Evolutionary conservation across 352 stramenopile species (phyloP).

Genomic region (Phytophthora idaei): DNA sequence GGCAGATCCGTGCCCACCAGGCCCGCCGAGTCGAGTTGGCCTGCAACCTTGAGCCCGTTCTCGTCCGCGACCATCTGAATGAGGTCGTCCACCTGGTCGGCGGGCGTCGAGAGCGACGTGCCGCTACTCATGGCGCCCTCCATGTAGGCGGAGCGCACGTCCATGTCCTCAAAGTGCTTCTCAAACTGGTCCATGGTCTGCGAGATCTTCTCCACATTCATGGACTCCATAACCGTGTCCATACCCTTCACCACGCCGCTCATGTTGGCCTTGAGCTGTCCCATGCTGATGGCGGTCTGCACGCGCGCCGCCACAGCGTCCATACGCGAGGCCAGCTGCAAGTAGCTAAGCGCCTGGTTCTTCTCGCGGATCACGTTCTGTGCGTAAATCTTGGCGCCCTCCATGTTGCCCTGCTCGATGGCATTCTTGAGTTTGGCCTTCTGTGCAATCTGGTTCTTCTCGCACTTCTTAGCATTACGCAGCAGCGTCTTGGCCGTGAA

Average conservation of each 20-base stretch:
- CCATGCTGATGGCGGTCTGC: conserved; percentile 97
- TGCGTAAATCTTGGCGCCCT: conserved; percentile 98
- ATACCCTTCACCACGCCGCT: conserved; percentile 96
- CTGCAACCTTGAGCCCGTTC: conserved; percentile 95
- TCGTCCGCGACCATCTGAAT: conserved; percentile 98
- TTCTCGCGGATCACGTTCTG: conserved; percentile 90
- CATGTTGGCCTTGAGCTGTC: conserved; percentile 95
- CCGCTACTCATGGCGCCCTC: conserved; percentile 97
- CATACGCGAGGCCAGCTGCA: conserved; percentile 95
- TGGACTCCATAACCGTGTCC: conserved; percentile 95
- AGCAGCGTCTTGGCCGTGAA: conserved; percentile 91
- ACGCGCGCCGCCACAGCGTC: conserved; percentile 96
- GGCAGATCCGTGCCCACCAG: conserved; percentile 80
- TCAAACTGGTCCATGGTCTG: conserved; percentile 99
- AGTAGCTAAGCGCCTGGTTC: conserved; percentile 94
- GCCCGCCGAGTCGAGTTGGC: conserved; percentile 93
- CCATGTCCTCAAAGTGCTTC: conserved; percentile 99
- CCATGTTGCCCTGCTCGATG: conserved; percentile 96
- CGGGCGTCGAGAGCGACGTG: conserved; percentile 95
- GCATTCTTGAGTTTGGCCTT: conserved; percentile 98
- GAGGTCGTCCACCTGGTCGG: conserved; percentile 96
- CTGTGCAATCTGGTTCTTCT: conserved; percentile 96
- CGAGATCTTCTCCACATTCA: conserved; percentile 98
- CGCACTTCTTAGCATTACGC: conserved; percentile 96
- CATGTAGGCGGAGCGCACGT: conserved; percentile 98